Evolutionary conservation across 2,329 filamentous ascomycete species (phyloP).

Genomic region (Colletotrichum noveboracense): DNA sequence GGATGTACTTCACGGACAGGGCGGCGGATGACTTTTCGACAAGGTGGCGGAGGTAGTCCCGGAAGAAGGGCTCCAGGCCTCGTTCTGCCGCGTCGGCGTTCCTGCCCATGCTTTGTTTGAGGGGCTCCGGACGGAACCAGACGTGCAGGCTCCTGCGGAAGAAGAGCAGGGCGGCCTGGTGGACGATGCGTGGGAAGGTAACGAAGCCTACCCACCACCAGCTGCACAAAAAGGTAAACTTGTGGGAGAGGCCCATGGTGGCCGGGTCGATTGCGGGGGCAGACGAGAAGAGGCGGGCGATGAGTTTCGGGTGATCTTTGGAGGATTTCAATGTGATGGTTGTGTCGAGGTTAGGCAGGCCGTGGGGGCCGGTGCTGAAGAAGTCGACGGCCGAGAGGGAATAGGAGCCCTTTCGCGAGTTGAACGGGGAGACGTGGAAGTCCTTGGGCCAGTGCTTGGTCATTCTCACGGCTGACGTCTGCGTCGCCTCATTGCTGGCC

Average conservation of each 20-base stretch:
- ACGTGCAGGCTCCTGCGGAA: slow-evolving; percentile 63
- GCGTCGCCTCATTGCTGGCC: slow-evolving; percentile 17
- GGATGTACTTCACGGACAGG: slow-evolving; percentile 58
- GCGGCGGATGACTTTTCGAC: slow-evolving; percentile 50
- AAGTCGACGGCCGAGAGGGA: slow-evolving; percentile 55
- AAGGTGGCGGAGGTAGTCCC: slow-evolving; percentile 51
- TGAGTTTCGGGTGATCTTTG: slow-evolving; percentile 64
- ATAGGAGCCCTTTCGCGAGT: slow-evolving; percentile 62
- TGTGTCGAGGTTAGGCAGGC: slow-evolving; percentile 54
- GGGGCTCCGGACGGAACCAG: slow-evolving; percentile 69
- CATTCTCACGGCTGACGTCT: slow-evolving; percentile 37
- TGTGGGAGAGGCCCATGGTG: slow-evolving; percentile 46
- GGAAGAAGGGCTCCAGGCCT: slow-evolving; percentile 51
- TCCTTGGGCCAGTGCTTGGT: slow-evolving; percentile 68
- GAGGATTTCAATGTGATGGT: slow-evolving; percentile 67
- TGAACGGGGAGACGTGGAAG: slow-evolving; percentile 81
- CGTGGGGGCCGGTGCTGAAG: slow-evolving; percentile 42
- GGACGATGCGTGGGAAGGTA: slow-evolving; percentile 69
- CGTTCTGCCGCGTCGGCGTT: slow-evolving; percentile 55
- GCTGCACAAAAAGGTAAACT: slow-evolving; percentile 49
- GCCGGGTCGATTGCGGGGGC: slow-evolving; percentile 55
- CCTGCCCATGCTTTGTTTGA: slow-evolving; percentile 59
- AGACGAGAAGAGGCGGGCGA: slow-evolving; percentile 63
- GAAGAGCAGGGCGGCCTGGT: slow-evolving; percentile 63
- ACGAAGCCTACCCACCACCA: slow-evolving; percentile 75